Base-by-base conservation (phyloP, 805 yeast genomes). In the Starmera quercuum region DNA sequence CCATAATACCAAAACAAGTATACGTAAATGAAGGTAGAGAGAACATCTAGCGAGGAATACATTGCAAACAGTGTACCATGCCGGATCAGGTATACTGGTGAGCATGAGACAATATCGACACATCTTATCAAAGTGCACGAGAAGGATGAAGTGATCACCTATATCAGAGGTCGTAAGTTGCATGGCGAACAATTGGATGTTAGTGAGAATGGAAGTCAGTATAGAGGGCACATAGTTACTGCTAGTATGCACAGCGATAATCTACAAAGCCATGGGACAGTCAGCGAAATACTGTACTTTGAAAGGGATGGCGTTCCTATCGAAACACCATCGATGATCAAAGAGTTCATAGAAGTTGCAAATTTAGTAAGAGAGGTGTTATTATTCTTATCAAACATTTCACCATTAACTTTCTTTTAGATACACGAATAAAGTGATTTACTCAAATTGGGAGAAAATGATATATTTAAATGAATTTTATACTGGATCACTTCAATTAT, bases 301-400 rank as follows among this genome's bases (percentile, higher is more conserved):
- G 68, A 63, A 38, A 53, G 68, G 36, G 67, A 63, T 29, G 68
- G 68, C 1, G 54, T 54, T 33, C 49, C 47, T 12, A 31, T 36
- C 9, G 40, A 54, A 15, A 36, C 50, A 12, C 28, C 33, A 4
- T 45, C 46, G 6, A 62, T 53, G 37, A 31, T 56, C 24, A 32
- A 33, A 3, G 58, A 52, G 36, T 52, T 60, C 35, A n/a, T 47
- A 5, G 51, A 54, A 20, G 41, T 50, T 4, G 17, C 30, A 6
- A 27, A 19, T 18, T 11, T 27, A 18, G 15, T 27, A 17, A 13
- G 15, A 4, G n/a, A 12, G 12, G 13, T 8, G 15, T 8, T 9
- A 21, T 21, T 25, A 5, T 25, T 14, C 23, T 11, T 14, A 8
- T 14, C 13, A 25, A 7, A 14, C 4, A 25, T 14, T 13, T 14